These are phyloP conservation scores for Boletus rubroflammeus DNA, from an alignment of 768 basidiomycete species.

Conservation along the genomic window DNA sequence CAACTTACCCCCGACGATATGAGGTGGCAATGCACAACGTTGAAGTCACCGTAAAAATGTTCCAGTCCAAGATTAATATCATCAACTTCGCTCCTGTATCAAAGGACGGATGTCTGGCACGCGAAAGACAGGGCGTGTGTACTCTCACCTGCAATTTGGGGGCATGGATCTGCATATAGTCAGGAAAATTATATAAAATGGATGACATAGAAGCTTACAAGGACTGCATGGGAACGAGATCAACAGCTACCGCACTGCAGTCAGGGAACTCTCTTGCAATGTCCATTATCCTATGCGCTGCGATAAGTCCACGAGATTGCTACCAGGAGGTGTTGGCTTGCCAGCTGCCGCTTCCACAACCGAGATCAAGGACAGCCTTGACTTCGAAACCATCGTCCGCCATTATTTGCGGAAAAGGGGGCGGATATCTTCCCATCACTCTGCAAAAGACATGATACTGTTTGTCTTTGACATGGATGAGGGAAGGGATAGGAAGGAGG, in stretches of 20 bases:
- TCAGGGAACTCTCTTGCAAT: conserved; percentile 70
- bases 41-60: conserved; percentile 76
- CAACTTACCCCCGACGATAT: conserved; percentile 69
- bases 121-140: conserved; percentile 2
- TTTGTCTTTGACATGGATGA: conserved; percentile 43
- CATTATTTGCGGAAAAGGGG: conserved; percentile 55
- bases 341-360: conserved; percentile 80
- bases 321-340: conserved; percentile 27
- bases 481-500: conserved; percentile 4
- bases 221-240: conserved; percentile 77
- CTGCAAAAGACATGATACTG: conserved; percentile 65
- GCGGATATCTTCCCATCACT: conserved; percentile 65
- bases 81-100: conserved; percentile 70
- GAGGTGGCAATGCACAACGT: conserved; percentile 70
- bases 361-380: conserved; percentile 69
- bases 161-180: conserved; percentile 54
- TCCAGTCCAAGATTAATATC: conserved; percentile 83
- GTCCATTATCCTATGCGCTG: conserved; percentile 62
- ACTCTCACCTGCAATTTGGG: conserved; percentile 58
- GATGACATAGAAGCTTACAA: conserved; percentile 41
- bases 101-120: conserved; percentile 2
- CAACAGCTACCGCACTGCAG: conserved; percentile 67
- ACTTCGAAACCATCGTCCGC: conserved; percentile 53
- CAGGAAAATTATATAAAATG: conserved; percentile 14
- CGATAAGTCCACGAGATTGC: conserved; percentile 6